Base-by-base conservation (phyloP, 2,329 filamentous ascomycete genomes). In the Juglanconis juglandina region DNA sequence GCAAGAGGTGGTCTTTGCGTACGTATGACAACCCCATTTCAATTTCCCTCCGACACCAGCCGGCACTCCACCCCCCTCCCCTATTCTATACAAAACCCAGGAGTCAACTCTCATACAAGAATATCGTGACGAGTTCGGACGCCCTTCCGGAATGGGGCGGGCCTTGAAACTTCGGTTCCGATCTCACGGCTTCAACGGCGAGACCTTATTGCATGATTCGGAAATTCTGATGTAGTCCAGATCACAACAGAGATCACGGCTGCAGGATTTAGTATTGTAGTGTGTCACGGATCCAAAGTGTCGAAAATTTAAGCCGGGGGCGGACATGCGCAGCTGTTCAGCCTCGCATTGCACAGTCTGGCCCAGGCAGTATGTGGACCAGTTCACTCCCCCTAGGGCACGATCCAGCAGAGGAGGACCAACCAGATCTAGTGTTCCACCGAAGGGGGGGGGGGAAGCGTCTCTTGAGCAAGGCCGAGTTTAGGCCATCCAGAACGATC, bases 1-100 rank as follows among this genome's bases (percentile, higher is more conserved):
- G n/a, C 51, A 30, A 17, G n/a, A 6, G 13, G 50, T 56, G 58
- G 58, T 56, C 35, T 54, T 41, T 59, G 59, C 59, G 59, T 39
- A 39, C 37, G 54, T 49, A 34, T 41, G 54, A 30, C 24, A 17
- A n/a, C 51, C 56, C 59, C 59, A 58, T 61, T 33, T 37, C 46
- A 61, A 59, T 61, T 41, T 61, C 59, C 56, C 56, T 37, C 32
- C 33, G 17, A 7, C 56, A 32, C 57, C 32, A 30, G 30, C 56
- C 46, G 42, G 49, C 52, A 48, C 46, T 49, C 59, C 57, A 52
- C 46, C 46, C 53, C 56, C 24, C 24, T 24, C 24, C 24, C 24
- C 24, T 24, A 24, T 58, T 14, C 33, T 61, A 49, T 50, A 6
- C 8, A 13, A 46, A 35, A 53, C 37, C 50, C 44, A 54, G 14